Base-by-base conservation (phyloP, 176 grass and related monocot genomes). In the Carex pumila region DNA sequence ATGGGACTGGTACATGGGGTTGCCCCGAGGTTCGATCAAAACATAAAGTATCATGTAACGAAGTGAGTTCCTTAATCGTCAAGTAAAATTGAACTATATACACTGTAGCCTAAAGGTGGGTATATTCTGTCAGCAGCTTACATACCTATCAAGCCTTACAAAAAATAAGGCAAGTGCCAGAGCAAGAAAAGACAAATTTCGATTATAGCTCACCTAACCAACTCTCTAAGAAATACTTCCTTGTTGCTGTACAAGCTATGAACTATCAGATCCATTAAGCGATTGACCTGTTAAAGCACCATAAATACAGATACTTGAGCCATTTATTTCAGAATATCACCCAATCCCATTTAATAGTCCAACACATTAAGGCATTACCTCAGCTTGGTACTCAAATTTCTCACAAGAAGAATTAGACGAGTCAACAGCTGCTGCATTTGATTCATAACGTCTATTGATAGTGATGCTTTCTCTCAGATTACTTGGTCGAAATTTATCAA, bases 221-320 rank as follows among this genome's bases (percentile, higher is more conserved):
- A 19, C 34, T 99, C 96, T 58, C 96, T 90, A 45, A 99, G 89
- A 89, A 99, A 99, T 72, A 99, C 93, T 85, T 99, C 96, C 85
- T 99, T 99, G 83, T 99, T 99, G 77, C 96, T 99, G 80, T 99
- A 99, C 81, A 99, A 84, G 88, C 96, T 99, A 85, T 99, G 91
- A 45, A 99, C 96, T 21, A 99, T 99, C 85, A 99, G 91, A 89
- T 99, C 96, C 96, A 99, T 95, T 17, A 99, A 90, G 63, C 96
- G 92, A 91, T 92, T 99, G 58, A 99, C 96, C 96, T 99, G 89
- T 55, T 79, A 83, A 68, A 64, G 69, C 79, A 77, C 50, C 50
- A 56, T 32, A 76, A 29, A 76, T 15, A 76, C 10, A 77, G 72
- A 76, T 3, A 77, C 3, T 77, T 74, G 66, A 36, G 69, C 4